Evolutionary conservation across 176 grass and related monocot genomes (phyloP).

Genomic region (Poa pratensis): DNA sequence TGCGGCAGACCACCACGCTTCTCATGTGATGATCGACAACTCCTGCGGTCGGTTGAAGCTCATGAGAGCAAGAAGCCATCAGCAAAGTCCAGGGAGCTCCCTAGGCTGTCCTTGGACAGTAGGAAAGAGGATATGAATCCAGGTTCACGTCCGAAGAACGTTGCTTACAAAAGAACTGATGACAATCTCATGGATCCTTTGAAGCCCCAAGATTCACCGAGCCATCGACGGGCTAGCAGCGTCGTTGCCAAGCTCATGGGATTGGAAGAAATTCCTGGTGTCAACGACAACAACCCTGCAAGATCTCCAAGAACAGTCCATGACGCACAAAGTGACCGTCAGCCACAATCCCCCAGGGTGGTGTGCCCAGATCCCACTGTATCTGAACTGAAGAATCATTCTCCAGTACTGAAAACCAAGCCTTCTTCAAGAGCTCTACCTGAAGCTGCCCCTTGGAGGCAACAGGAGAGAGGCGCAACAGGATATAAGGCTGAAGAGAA

Average conservation of each 20-base stretch:
- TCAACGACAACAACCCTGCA: background rate
- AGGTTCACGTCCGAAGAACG: constrained; percentile 36
- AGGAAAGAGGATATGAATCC: constrained; percentile 52
- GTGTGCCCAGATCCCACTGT: constrained; percentile 33
- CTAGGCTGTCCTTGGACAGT: constrained; percentile 79
- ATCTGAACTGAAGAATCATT: constrained; percentile 4
- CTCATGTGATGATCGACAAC: constrained; percentile 61
- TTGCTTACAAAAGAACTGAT: constrained; percentile 28
- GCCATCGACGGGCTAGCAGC: constrained; percentile 39
- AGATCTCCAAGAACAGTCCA: constrained; percentile 30
- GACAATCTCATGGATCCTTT: constrained; percentile 36
- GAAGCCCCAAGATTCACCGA: constrained; percentile 47
- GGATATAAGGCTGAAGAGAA: constrained; percentile 27
- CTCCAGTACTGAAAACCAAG: constrained; percentile 48
- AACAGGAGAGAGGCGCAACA: constrained; percentile 41
- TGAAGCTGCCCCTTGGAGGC: constrained; percentile 62
- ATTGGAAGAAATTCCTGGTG: constrained; percentile 52
- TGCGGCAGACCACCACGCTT: constrained; percentile 44
- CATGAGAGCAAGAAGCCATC: constrained; percentile 46
- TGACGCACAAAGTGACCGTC: constrained; percentile 24
- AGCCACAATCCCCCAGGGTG: constrained; percentile 29
- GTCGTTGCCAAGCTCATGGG: constrained; percentile 82
- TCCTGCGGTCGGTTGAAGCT: constrained; percentile 23
- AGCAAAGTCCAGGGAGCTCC: constrained; percentile 58
- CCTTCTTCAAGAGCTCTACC: constrained; percentile 43